phyloP scores from a whole-genome alignment of 169 alveolate species.

The Cyclospora cayetanensis region DNA sequence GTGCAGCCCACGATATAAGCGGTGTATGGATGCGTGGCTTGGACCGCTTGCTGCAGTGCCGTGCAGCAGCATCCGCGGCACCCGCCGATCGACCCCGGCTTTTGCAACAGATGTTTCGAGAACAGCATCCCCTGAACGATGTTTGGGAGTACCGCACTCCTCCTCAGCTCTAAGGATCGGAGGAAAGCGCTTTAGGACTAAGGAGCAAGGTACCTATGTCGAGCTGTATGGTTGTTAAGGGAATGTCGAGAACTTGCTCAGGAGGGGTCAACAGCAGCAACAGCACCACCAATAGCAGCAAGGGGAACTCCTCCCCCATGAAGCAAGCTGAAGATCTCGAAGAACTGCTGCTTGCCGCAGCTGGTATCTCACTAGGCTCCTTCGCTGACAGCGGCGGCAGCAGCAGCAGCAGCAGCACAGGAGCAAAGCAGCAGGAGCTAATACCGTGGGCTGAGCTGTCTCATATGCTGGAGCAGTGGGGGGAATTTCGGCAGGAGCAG shows the following conservation, averaged over 20 bases:
- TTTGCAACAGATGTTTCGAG: background rate
- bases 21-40: slow-evolving; percentile 11
- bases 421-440: too few relatives aligned
- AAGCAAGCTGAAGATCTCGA: background rate
- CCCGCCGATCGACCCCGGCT: background rate
- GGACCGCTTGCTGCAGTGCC: slow-evolving; percentile 29
- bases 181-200: too few relatives aligned
- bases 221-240: too few relatives aligned
- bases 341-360: slow-evolving; percentile 20
- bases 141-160: background rate
- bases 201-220: too few relatives aligned
- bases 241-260: background rate
- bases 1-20: background rate
- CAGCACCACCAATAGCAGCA: background rate
- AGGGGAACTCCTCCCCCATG: background rate
- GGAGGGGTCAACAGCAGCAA: background rate
- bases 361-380: background rate
- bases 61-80: slow-evolving; percentile 34
- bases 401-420: slow-evolving; percentile 31
- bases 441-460: background rate
- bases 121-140: slow-evolving; percentile 14
- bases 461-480: slow-evolving; percentile 18
- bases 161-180: background rate
- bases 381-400: background rate
- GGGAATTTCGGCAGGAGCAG: background rate